These are phyloP conservation scores for Murraya koenigii DNA, from an alignment of 345 rosid species.

Conservation along the genomic window DNA sequence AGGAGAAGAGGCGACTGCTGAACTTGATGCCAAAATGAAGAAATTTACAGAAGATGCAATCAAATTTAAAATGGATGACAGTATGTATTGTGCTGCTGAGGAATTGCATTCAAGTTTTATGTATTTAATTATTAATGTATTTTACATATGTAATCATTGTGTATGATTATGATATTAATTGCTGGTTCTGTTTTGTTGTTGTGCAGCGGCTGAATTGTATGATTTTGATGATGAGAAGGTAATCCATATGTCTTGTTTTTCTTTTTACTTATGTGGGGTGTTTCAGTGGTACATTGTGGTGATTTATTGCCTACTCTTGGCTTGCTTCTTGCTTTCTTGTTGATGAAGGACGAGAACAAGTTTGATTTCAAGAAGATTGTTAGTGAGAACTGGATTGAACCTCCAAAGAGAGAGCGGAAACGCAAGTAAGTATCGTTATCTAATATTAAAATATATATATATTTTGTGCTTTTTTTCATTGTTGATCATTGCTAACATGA, in stretches of 20 bases:
- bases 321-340: slow-evolving; percentile 21
- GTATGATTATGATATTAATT: not conserved
- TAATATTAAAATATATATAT: no score
- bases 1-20: slow-evolving; percentile 97
- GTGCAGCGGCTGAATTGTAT: slow-evolving; percentile 85
- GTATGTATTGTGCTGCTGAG: slow-evolving; percentile 43
- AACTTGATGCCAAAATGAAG: slow-evolving; percentile 99
- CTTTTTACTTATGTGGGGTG: not conserved
- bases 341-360: slow-evolving; percentile 79
- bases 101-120: not conserved
- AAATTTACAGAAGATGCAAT: slow-evolving; percentile 97
- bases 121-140: not conserved
- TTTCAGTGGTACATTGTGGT: not conserved
- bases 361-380: slow-evolving; percentile 92
- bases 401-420: slow-evolving; percentile 96
- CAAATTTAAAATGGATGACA: slow-evolving; percentile 95
- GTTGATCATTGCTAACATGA: not conserved
- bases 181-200: slow-evolving; percentile 6
- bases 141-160: not conserved
- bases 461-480: not conserved
- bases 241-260: not conserved
- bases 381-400: slow-evolving; percentile 97
- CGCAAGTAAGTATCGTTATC: slow-evolving; percentile 66
- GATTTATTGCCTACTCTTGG: not conserved
- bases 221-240: slow-evolving; percentile 95